Conservation (phyloP, 2,329 filamentous ascomycete species). For the Keithomyces neogunnii region DNA sequence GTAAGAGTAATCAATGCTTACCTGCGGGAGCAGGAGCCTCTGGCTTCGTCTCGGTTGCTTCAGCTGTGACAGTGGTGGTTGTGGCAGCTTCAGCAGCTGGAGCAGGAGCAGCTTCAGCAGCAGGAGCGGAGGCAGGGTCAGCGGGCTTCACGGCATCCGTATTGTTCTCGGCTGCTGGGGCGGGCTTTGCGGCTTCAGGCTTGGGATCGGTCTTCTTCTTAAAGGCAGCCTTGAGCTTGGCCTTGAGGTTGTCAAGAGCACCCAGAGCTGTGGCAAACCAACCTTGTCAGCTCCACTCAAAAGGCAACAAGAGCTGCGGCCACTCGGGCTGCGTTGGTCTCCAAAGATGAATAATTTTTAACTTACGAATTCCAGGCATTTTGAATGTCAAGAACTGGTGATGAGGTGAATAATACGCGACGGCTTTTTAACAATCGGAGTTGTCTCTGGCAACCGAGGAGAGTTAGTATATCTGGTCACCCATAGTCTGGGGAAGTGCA, state of each 20-base stretch:
- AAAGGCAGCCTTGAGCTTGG: slow-evolving; percentile 45
- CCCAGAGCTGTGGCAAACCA: slow-evolving; percentile 29
- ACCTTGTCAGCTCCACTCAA: slow-evolving; percentile 1
- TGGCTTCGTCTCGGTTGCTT: slow-evolving; percentile 27
- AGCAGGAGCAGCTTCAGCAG: slow-evolving; percentile 6
- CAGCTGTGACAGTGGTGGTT: slow-evolving; percentile 17
- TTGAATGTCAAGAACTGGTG: slow-evolving; percentile 14
- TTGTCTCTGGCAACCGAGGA: background rate
- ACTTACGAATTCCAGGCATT: slow-evolving; percentile 48
- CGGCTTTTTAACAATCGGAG: background rate
- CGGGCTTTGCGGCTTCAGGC: slow-evolving; percentile 4
- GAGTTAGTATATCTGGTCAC: slow-evolving; percentile 1
- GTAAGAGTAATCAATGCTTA: slow-evolving; percentile 15
- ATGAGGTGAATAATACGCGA: background rate
- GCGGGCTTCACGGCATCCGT: slow-evolving; percentile 19
- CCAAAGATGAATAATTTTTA: slow-evolving; percentile 1
- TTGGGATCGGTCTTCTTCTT: slow-evolving; percentile 37
- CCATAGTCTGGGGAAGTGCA: background rate
- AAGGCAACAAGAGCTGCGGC: background rate
- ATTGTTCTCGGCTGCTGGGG: slow-evolving; percentile 11
- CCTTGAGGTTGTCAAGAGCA: slow-evolving; percentile 46
- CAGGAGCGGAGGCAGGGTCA: slow-evolving; percentile 10
- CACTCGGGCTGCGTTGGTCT: background rate
- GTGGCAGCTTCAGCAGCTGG: slow-evolving; percentile 19
- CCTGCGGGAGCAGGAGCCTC: slow-evolving; percentile 21